Base-by-base conservation (phyloP, 257 asterid genomes). In the Plantago major region DNA sequence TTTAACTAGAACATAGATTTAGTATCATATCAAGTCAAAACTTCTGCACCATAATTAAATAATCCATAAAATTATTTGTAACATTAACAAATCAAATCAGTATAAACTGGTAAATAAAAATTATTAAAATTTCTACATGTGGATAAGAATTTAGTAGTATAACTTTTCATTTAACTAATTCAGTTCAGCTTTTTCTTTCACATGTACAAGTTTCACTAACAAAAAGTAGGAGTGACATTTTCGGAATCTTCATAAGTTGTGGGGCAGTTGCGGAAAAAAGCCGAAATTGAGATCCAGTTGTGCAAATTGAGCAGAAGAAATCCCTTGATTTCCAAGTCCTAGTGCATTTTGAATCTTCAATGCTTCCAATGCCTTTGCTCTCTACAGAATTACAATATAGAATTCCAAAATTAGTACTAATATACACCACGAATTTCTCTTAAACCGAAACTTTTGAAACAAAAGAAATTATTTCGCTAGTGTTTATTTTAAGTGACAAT, bases 281-380 rank as follows among this genome's bases (percentile, higher is more conserved):
- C 71, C 77, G 60, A 72, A 68, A 50, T 71, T 68, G 62, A 55
- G 71, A 42, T 58, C 69, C 52, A 62, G 10, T 44, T 62, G 73
- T 30, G 77, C 65, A 64, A 64, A 68, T 8, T 76, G 72, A 64
- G 74, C 55, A 40, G 79, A 63, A 63, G 71, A 43, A 64, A 59
- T 7, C 68, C 71, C 87, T 56, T 80, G 89, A 62, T 64, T 75
- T 49, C 66, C 65, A 33, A 7, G 3, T 33, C 8, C 6, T 33
- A 22, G 40, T 60, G 42, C 48, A 63, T 75, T 82, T 16, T 81
- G 80, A 73, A 70, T 60, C 67, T 80, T 77, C 70, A 76, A 17
- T 69, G 90, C 88, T 67, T 83, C 92, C 26, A 63, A 37, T 66
- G 82, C 81, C 69, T 83, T 85, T 71, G 79, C 82, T 71, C 82